Percentiles rank a stretch among this genome's conserved stretches.
phyloP scores from a whole-genome alignment of 495 filamentous ascomycete genomes.

The Talaromyces borbonicus region DNA sequence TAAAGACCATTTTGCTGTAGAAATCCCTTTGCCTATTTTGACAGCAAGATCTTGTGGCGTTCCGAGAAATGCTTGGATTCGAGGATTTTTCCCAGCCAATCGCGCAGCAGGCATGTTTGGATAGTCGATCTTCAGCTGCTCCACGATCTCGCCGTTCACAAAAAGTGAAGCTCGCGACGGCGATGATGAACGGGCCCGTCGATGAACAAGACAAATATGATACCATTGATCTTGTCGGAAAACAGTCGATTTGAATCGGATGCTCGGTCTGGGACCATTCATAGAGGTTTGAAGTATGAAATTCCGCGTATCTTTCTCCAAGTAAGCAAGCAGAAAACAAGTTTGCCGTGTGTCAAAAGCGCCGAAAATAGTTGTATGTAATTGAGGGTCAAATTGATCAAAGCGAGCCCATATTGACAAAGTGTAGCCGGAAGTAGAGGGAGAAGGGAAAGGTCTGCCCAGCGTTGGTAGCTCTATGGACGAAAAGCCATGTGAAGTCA shows the following conservation, averaged over 20 bases:
- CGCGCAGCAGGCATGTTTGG: slow-evolving; percentile 51
- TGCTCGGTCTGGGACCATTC: slow-evolving; percentile 72
- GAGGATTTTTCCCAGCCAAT: slow-evolving; percentile 43
- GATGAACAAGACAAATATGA: slow-evolving; percentile 80
- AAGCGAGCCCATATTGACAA: slow-evolving; percentile 81
- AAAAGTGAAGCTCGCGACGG: slow-evolving; percentile 81
- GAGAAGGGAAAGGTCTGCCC: slow-evolving; percentile 71
- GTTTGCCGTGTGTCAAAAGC: slow-evolving; percentile 88
- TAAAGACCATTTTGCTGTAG: slow-evolving; percentile 75
- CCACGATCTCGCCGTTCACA: slow-evolving; percentile 85
- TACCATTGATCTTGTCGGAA: slow-evolving; percentile 80
- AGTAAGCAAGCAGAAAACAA: slow-evolving; percentile 87
- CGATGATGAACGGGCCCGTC: slow-evolving; percentile 59
- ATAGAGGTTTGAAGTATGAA: slow-evolving; percentile 96
- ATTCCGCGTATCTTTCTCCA: slow-evolving; percentile 89
- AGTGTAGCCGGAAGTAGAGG: slow-evolving; percentile 71
- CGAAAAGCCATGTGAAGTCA: slow-evolving; percentile 75
- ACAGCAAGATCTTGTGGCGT: slow-evolving; percentile 87
- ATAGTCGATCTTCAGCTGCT: slow-evolving; percentile 84
- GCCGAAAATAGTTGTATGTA: slow-evolving; percentile 92
- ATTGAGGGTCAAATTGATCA: slow-evolving; percentile 70
- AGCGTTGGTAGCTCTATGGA: slow-evolving; percentile 82
- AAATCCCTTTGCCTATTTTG: slow-evolving; percentile 64
- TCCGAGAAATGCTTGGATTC: slow-evolving; percentile 85
- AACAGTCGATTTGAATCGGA: slow-evolving; percentile 74